Evolutionary conservation across 805 yeast genomes (phyloP), one percentile per base, ranked within the genome.

Genomic region (Starmerella asiatica): DNA sequence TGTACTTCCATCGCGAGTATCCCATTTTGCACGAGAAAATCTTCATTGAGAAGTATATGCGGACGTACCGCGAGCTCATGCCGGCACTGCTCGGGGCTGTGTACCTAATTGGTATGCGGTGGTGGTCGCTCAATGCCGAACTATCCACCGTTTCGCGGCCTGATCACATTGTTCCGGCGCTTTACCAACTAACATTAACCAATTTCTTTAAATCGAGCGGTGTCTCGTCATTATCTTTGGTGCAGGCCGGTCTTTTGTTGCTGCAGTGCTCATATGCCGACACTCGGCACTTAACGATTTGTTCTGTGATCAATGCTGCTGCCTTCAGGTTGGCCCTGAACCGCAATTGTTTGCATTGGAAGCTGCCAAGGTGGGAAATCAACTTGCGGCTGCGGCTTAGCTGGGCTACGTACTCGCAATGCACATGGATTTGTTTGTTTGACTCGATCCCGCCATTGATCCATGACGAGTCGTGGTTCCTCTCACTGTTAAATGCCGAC

Each of bases 371-470:
- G 51, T 91, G 97, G 97, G 98, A 88, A 55, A 68, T 93, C 37
- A 93, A 93, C 5, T 61, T 88, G 36, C 68, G 98, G 38, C 72
- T 83, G 50, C 67, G 97, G 43, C 61, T 88, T 36, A 94, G 96
- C 1, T 88, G 98, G 97, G 96, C 96, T 0, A 91, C 85, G 1
- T 88, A 75, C 67, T 65, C 80, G 37, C 93, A 85, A 57, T 95
- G 85, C 54, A 84, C 86, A 56, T 88, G 97, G 97, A 68, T 79
- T 8, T 66, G 94, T 1, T 61, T 86, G 36, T 73, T 75, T 38
- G 93, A 83, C 53, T 74, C 86, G 0, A 65, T 95, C 32, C 93
- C 94, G 2, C 78, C 94, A 0, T 94, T 84, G 57, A 69, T 79
- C 27, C 45, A 42, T 18, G 71, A 75, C 17, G 66, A 73, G 2